Base-by-base conservation (phyloP, 352 stramenopile species). In the Pythium monospermum region DNA sequence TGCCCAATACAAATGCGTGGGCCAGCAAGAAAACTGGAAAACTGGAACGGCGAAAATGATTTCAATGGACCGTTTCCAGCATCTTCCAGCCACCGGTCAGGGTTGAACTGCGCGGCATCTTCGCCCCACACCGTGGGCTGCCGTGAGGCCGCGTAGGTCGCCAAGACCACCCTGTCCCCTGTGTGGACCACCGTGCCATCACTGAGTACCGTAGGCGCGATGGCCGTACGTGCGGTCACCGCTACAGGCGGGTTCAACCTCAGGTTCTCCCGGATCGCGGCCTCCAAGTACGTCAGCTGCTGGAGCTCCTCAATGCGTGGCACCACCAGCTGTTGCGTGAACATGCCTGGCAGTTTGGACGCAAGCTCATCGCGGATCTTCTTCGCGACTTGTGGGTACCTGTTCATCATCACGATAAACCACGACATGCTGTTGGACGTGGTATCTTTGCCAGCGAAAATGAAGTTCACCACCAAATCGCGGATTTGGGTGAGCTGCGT, bases 381-480 rank as follows among this genome's bases (percentile, higher is more conserved):
- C 1, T 48, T 19, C 26, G 64, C 37, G 1, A 73, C 66, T 0
- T 72, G 26, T 2, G 76, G 81, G 49, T 95, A 65, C 4, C 69
- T 66, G 27, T 73, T 81, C 42, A 96, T 60, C 61, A 90, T 77
- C 33, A 91, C 71, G 22, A 94, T 43, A 31, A 87, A 75, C 84
- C 85, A 96, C 4, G 65, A 57, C 39, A 96, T 66, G 8, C 64
- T 83, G 43, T 83, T 66, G 1, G 83, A 71, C 0, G 84, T 95
- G 8, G 85, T 91, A 49, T 89, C 84, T 0, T 78, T 58, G 1
- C 83, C 83, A 35, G 83, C 84, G n/a, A 85, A 66, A 28, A 95
- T 60, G 39, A 95, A 91, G 53, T 71, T 86, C 33, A 96, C 65
- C 18, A 80, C 61, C 56, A 91, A 79, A 37, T 92, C 74, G 8